These are phyloP conservation scores for Sphaerulina populicola DNA, from an alignment of 2,329 filamentous ascomycete genomes.

Conservation along the genomic window DNA sequence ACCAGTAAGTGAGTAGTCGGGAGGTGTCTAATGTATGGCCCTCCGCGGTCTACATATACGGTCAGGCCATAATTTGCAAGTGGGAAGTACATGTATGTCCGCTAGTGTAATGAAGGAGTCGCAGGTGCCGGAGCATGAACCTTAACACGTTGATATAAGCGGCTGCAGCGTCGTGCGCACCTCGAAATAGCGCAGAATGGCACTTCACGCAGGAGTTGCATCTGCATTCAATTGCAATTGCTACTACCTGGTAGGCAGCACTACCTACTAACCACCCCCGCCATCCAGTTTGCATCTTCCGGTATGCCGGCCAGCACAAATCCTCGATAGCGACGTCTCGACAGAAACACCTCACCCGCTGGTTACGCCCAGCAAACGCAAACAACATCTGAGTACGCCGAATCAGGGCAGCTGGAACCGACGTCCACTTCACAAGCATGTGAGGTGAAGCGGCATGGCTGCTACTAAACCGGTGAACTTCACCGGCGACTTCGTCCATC, in stretches of 20 bases:
- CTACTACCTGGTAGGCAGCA: no score
- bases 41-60: no score
- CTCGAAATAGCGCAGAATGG: conserved; percentile 1
- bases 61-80: not conserved
- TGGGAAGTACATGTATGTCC: not conserved
- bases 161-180: conserved; percentile 1
- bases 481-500: not conserved
- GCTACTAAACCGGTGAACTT: conserved; percentile 1
- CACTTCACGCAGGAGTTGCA: not conserved
- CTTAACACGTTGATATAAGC: not conserved
- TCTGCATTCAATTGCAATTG: not conserved
- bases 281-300: not conserved
- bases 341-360: not conserved
- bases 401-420: not conserved
- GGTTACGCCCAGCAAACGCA: not conserved
- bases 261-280: not conserved
- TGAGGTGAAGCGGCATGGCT: conserved; percentile 1
- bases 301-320: not conserved
- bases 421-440: not conserved
- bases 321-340: not conserved
- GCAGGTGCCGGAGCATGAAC: conserved; percentile 3
- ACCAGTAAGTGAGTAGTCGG: not conserved
- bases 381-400: not conserved
- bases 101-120: conserved; percentile 2
- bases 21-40: no score